phyloP scores from a whole-genome alignment of 140 eudicot species.

The Oenanthe javanica region DNA sequence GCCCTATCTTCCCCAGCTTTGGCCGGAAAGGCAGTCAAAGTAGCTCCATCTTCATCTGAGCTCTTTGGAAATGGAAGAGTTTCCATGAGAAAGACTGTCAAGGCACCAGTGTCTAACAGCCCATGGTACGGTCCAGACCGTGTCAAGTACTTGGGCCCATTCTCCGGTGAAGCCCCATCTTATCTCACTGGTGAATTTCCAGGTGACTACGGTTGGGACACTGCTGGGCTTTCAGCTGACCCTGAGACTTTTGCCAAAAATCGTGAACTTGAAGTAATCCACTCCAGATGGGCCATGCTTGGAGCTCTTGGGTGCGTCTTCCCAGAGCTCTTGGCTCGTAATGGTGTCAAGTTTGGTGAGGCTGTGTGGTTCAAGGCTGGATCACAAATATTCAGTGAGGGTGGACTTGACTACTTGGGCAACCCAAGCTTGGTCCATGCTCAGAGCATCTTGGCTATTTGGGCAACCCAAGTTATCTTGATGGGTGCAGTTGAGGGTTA shows the following conservation, averaged over 20 bases:
- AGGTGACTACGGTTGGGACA: constrained; percentile 65
- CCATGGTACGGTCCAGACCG: constrained; percentile 54
- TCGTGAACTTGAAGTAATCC: constrained; percentile 52
- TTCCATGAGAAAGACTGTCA: constrained; percentile 10
- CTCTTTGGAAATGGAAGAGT: constrained; percentile 11
- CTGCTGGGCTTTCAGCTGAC: constrained; percentile 59
- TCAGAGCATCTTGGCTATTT: constrained; percentile 34
- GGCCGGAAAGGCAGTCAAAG: constrained; percentile 12
- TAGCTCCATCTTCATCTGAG: constrained; percentile 2
- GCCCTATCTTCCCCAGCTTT: constrained; percentile 17
- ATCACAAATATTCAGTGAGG: constrained; percentile 32
- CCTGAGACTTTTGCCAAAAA: constrained; percentile 52
- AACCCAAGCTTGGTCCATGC: constrained; percentile 34
- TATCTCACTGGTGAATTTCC: constrained; percentile 59
- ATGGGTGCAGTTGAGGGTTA: constrained; percentile 47
- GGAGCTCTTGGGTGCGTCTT: constrained; percentile 37
- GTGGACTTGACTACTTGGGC: constrained; percentile 36
- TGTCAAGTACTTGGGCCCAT: constrained; percentile 54
- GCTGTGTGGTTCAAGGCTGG: constrained; percentile 47
- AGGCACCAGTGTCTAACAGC: constrained; percentile 35
- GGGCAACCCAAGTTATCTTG: constrained; percentile 39
- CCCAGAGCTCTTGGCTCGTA: constrained; percentile 35
- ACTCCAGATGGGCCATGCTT: constrained; percentile 37
- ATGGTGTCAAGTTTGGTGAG: constrained; percentile 39
- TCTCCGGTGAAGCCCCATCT: constrained; percentile 53